Percentiles rank a stretch among this genome's conserved stretches.
These are phyloP conservation scores for Mycena metata DNA, from an alignment of 768 basidiomycete species.

Conservation along the genomic window DNA sequence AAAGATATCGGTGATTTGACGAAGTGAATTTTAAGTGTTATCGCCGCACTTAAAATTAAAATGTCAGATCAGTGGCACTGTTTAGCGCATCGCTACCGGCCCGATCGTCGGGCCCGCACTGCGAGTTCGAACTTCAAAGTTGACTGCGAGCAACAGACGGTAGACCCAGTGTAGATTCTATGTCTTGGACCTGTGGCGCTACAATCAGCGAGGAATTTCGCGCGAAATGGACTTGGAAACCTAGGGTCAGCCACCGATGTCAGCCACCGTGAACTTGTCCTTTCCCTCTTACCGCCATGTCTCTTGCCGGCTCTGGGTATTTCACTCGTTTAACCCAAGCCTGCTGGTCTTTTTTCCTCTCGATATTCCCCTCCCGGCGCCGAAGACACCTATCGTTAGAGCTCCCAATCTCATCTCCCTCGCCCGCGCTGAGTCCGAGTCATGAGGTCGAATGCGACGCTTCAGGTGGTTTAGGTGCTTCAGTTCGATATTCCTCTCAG, in stretches of 20 bases:
- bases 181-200: no score
- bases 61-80: slow-evolving; percentile 3
- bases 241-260: not conserved
- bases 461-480: slow-evolving; percentile 10
- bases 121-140: no score
- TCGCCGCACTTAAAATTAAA: no score
- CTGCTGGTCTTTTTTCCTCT: slow-evolving; percentile 27
- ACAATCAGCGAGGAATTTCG: not conserved
- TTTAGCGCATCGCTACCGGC: not conserved
- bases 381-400: slow-evolving; percentile 15
- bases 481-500: not conserved
- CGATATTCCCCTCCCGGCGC: slow-evolving; percentile 19
- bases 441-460: not conserved
- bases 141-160: no score
- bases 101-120: no score
- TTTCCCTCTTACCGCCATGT: slow-evolving; percentile 10
- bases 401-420: slow-evolving; percentile 13
- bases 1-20: no score
- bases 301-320: slow-evolving; percentile 13
- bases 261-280: slow-evolving; percentile 13
- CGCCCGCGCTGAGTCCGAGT: not conserved
- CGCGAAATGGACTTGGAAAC: not conserved
- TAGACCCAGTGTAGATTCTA: no score
- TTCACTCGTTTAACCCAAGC: slow-evolving; percentile 29
- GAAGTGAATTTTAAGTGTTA: no score